These are phyloP conservation scores for Coemansia sp. DNA, from an alignment of 192 early-diverging fungal species.

Conservation along the genomic window DNA sequence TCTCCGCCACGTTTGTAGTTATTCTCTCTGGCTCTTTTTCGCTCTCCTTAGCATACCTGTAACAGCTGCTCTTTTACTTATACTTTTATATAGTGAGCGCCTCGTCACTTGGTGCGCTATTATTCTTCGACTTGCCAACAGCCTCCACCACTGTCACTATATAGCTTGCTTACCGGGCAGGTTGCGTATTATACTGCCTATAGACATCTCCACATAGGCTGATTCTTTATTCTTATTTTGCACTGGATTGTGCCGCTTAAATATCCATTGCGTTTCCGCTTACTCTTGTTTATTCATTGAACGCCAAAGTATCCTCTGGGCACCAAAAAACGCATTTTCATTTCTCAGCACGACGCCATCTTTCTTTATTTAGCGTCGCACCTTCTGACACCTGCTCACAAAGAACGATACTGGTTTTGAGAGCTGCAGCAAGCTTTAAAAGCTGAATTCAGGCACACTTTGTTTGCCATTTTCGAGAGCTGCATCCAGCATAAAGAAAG, in stretches of 20 bases:
- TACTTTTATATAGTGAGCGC: conserved; percentile 8
- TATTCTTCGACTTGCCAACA: conserved; percentile 7
- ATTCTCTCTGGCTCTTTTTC: conserved; percentile 11
- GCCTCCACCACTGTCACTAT: conserved; percentile 2
- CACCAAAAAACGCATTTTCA: neutral
- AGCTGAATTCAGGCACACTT: too few relatives aligned
- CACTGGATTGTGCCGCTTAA: conserved; percentile 3
- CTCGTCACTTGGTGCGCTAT: conserved; percentile 8
- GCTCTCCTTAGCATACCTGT: neutral
- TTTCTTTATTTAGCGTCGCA: conserved; percentile 6
- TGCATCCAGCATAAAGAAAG: conserved; percentile 17
- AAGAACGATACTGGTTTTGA: too few relatives aligned
- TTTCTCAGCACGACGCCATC: conserved; percentile 7
- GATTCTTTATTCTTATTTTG: neutral
- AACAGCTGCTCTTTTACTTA: conserved; percentile 5
- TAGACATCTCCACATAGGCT: too few relatives aligned
- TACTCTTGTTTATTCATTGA: neutral
- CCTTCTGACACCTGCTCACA: too few relatives aligned
- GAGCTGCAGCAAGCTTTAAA: too few relatives aligned
- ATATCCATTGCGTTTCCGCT: neutral
- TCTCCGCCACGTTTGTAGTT: neutral
- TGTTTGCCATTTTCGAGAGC: conserved; percentile 1
- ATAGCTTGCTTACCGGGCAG: neutral
- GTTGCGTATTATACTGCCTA: too few relatives aligned
- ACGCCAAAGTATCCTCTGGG: too few relatives aligned